A percentile compares a stretch with the other conserved stretches of the same genome.
Conservation (phyloP, 768 basidiomycete species). For the Leccinellum rugosiceps region DNA sequence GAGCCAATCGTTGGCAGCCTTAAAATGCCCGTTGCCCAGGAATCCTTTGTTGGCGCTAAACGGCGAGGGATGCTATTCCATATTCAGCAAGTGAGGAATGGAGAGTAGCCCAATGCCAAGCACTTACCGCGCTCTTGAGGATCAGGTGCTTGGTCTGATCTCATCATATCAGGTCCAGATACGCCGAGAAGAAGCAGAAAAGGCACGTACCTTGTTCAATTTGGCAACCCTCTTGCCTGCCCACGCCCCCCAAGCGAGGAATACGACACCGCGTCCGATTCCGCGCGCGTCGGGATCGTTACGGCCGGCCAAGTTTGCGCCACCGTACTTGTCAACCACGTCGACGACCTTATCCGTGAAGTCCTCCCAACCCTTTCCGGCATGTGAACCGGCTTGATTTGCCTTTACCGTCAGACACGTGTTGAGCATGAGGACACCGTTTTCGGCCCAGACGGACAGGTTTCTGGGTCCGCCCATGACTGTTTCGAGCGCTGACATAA, state of each 20-base stretch:
- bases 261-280: conserved; percentile 71
- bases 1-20: conserved; percentile 84
- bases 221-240: conserved; percentile 81
- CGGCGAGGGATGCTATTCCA: conserved; percentile 78
- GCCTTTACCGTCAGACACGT: conserved; percentile 88
- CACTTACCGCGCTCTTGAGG: conserved; percentile 67
- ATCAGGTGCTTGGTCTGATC: conserved; percentile 75
- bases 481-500: conserved; percentile 5
- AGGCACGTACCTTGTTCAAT: conserved; percentile 58
- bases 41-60: conserved; percentile 76
- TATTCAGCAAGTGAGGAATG: conserved; percentile 28
- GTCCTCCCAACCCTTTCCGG: conserved; percentile 84
- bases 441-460: conserved; percentile 74
- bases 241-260: conserved; percentile 89
- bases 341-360: conserved; percentile 85
- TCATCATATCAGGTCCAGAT: conserved; percentile 18
- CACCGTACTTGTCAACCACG: conserved; percentile 71
- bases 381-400: conserved; percentile 73
- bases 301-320: conserved; percentile 55
- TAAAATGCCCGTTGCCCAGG: conserved; percentile 88
- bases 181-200: conserved; percentile 7
- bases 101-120: conserved; percentile 6
- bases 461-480: conserved; percentile 47
- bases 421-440: conserved; percentile 89
- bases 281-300: conserved; percentile 41